Evolutionary conservation across 257 asterid species (phyloP).

Genomic region (Paraleonurus japonicus): DNA sequence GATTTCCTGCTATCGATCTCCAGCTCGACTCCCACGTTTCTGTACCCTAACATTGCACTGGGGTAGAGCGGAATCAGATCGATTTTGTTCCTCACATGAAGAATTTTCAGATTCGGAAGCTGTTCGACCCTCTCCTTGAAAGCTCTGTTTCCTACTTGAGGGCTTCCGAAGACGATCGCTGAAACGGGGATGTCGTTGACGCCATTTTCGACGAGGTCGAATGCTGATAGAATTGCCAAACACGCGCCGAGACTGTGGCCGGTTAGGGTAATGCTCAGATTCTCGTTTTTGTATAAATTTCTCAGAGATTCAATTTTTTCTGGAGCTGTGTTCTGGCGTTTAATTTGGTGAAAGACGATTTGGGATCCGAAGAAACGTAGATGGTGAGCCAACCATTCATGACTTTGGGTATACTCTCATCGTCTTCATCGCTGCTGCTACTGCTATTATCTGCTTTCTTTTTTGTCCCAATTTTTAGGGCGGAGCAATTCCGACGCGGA

Average conservation of each 20-base stretch:
- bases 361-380: conserved; percentile 58
- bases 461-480: conserved; percentile 26
- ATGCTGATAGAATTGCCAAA: conserved; percentile 60
- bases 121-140: conserved; percentile 44
- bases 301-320: conserved; percentile 33
- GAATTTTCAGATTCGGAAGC: conserved; percentile 52
- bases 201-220: conserved; percentile 80
- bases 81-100: conserved; percentile 65
- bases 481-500: conserved; percentile 44
- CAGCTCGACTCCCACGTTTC: conserved; percentile 45
- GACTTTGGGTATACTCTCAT: conserved; percentile 41
- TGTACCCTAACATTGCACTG: conserved; percentile 50
- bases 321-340: conserved; percentile 67
- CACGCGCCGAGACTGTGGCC: conserved; percentile 83
- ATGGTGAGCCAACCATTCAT: conserved; percentile 79
- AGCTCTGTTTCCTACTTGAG: conserved; percentile 66
- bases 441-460: background rate
- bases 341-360: conserved; percentile 59
- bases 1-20: conserved; percentile 67
- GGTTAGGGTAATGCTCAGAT: conserved; percentile 58
- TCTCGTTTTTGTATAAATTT: conserved; percentile 45
- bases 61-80: conserved; percentile 73
- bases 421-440: conserved; percentile 30
- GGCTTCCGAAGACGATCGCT: conserved; percentile 78
- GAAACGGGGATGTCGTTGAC: conserved; percentile 61